Evolutionary conservation across 768 basidiomycete genomes (phyloP).

Genomic region (Amanita phalloides): DNA sequence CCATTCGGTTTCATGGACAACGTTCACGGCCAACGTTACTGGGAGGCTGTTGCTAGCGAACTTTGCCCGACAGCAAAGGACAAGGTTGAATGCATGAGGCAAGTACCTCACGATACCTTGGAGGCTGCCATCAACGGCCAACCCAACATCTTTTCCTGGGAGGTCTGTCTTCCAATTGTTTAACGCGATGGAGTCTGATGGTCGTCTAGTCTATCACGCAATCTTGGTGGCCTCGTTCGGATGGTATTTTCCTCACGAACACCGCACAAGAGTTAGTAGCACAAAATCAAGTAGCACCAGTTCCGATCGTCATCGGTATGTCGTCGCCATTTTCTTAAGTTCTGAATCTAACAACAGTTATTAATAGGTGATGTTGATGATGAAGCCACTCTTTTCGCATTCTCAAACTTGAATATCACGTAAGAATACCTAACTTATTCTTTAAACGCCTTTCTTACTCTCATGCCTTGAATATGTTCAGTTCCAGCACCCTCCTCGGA

Average conservation of each 20-base stretch:
- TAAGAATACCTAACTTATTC: slow-evolving; percentile 10
- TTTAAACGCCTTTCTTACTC: too few relatives aligned
- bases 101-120: slow-evolving; percentile 23
- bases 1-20: slow-evolving; percentile 10
- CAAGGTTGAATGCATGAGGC: slow-evolving; percentile 34
- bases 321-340: neutral
- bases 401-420: slow-evolving; percentile 33
- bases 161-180: slow-evolving; percentile 17
- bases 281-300: slow-evolving; percentile 31
- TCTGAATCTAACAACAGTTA: neutral
- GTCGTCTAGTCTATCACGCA: slow-evolving; percentile 23
- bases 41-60: slow-evolving; percentile 31
- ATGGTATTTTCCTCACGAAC: slow-evolving; percentile 37
- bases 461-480: too few relatives aligned
- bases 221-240: slow-evolving; percentile 40
- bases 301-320: slow-evolving; percentile 37
- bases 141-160: slow-evolving; percentile 31
- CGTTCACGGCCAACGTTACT: slow-evolving; percentile 18
- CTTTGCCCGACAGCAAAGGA: slow-evolving; percentile 29
- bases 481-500: too few relatives aligned
- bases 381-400: slow-evolving; percentile 42
- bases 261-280: slow-evolving; percentile 30
- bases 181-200: neutral
- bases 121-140: slow-evolving; percentile 32
- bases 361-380: slow-evolving; percentile 38